Evolutionary conservation across 2,329 filamentous ascomycete genomes (phyloP).

Genomic region (Hypomyces perniciosus): DNA sequence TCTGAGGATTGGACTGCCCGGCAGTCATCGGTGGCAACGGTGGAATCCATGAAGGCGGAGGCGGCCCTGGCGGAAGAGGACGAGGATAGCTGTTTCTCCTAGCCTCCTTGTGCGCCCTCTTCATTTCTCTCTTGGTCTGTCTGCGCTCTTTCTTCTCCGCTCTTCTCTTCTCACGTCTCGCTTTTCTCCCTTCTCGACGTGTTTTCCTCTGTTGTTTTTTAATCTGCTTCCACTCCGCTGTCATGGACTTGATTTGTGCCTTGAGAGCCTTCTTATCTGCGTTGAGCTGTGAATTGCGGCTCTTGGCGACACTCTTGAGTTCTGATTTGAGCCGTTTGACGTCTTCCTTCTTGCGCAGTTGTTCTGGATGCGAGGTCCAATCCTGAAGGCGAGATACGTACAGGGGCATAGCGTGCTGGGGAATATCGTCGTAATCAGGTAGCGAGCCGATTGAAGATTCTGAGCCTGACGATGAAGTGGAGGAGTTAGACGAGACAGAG

Average conservation of each 20-base stretch:
- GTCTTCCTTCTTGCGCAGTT: constrained; percentile 41
- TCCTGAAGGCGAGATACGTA: constrained; percentile 38
- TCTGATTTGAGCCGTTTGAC: constrained; percentile 37
- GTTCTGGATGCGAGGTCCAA: constrained; percentile 46
- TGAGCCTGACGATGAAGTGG: constrained; percentile 29
- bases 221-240: constrained; percentile 36
- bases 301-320: constrained; percentile 36
- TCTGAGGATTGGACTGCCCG: neutral
- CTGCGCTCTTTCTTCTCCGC: constrained; percentile 30
- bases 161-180: constrained; percentile 23
- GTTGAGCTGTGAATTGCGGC: neutral
- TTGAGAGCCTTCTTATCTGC: constrained; percentile 31
- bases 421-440: constrained; percentile 46
- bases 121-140: constrained; percentile 25
- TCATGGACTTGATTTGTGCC: constrained; percentile 39
- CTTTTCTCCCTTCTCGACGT: constrained; percentile 27
- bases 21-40: constrained; percentile 1
- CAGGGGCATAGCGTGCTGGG: constrained; percentile 42
- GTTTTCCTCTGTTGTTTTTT: constrained; percentile 25
- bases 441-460: constrained; percentile 46
- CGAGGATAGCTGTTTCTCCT: constrained; percentile 18
- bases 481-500: constrained; percentile 30
- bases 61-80: constrained; percentile 3
- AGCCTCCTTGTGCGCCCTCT: constrained; percentile 24
- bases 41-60: constrained; percentile 3